Conservation (phyloP, 2,329 filamentous ascomycete genomes). For the Beauveria brongniartii region DNA sequence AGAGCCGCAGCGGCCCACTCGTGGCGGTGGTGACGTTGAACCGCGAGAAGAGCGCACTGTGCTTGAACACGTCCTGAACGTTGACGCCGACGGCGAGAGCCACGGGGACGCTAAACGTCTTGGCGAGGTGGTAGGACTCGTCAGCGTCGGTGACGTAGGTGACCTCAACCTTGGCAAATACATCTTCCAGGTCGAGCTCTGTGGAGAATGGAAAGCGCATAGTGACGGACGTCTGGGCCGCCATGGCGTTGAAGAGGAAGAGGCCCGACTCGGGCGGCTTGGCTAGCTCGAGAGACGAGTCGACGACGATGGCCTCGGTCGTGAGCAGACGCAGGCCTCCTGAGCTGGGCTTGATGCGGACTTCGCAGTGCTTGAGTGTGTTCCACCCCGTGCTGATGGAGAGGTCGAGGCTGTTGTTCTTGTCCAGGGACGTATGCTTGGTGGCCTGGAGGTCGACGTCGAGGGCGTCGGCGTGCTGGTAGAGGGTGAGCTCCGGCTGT, state of each 20-base stretch:
- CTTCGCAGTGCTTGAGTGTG: conserved; percentile 47
- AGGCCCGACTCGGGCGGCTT: conserved; percentile 46
- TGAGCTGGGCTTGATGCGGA: conserved; percentile 56
- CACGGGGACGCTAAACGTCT: conserved; percentile 57
- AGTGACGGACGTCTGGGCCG: conserved; percentile 37
- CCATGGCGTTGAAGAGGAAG: conserved; percentile 42
- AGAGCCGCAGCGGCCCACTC: conserved; percentile 63
- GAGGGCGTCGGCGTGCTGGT: conserved; percentile 61
- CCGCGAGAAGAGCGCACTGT: conserved; percentile 70
- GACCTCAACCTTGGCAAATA: conserved; percentile 70
- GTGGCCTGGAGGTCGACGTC: conserved; percentile 59
- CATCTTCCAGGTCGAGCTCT: conserved; percentile 64
- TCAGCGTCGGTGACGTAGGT: conserved; percentile 62
- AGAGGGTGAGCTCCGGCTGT: conserved; percentile 60
- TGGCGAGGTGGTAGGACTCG: conserved; percentile 29
- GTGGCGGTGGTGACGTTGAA: conserved; percentile 85
- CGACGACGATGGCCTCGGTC: conserved; percentile 46
- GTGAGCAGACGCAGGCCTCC: conserved; percentile 58
- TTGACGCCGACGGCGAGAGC: conserved; percentile 85
- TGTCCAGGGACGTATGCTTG: conserved; percentile 69
- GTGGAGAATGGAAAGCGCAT: conserved; percentile 74
- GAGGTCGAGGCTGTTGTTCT: conserved; percentile 69
- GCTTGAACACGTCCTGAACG: conserved; percentile 92
- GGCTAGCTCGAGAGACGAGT: conserved; percentile 32
- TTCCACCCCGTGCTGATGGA: conserved; percentile 70